phyloP scores from a whole-genome alignment of 164 flowering plant genomes.

The Stephania cephalantha region DNA sequence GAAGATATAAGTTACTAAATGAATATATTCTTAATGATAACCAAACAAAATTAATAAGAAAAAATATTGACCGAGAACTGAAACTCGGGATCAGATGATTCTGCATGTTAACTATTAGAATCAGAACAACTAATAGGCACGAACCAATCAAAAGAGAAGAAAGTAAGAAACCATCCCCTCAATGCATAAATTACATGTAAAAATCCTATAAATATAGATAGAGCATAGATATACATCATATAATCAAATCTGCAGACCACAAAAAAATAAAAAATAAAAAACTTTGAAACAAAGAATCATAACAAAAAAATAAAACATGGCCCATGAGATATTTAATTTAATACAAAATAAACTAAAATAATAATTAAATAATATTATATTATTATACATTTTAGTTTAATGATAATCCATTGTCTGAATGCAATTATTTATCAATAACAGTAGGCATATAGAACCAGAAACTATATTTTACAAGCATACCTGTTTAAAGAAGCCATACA shows the following conservation, averaged over 20 bases:
- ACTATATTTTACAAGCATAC: constrained; percentile 23
- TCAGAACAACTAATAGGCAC: not conserved
- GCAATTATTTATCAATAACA: not conserved
- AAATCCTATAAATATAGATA: no score
- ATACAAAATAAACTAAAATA: not conserved
- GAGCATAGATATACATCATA: no score
- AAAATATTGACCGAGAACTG: not conserved
- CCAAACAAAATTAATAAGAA: not conserved
- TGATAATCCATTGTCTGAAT: not conserved
- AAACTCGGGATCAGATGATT: not conserved
- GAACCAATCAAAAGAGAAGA: not conserved
- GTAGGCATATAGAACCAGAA: not conserved
- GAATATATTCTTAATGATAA: not conserved
- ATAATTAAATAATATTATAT: not conserved
- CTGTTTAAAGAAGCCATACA: constrained; percentile 96
- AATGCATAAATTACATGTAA: not conserved
- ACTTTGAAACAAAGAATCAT: not conserved
- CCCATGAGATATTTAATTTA: not conserved
- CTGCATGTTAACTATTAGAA: not conserved
- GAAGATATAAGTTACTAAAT: not conserved
- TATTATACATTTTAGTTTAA: not conserved
- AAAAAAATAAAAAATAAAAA: not conserved
- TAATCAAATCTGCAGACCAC: not conserved
- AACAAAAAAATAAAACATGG: not conserved
- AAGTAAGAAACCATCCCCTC: not conserved